phyloP scores from a whole-genome alignment of 192 early-diverging fungal genomes.

The Rhizophagus sp. region DNA sequence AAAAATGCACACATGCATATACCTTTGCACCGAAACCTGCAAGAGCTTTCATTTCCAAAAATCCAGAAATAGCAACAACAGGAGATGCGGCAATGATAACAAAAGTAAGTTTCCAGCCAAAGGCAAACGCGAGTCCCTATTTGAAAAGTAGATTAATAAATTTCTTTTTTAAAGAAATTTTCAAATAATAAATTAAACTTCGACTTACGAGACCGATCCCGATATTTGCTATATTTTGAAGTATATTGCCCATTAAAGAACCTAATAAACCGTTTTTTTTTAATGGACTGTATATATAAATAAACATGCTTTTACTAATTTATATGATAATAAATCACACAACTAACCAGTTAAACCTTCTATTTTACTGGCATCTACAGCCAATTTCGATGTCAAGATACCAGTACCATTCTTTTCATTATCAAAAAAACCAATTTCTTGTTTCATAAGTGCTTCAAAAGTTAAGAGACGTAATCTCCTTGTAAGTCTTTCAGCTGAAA shows the following conservation, averaged over 20 bases:
- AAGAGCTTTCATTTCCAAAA: constrained; percentile 46
- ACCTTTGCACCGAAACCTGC: constrained; percentile 36
- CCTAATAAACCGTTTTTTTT: constrained; percentile 43
- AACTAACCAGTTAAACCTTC: constrained; percentile 33
- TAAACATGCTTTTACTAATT: constrained; percentile 75
- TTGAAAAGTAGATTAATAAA: not conserved
- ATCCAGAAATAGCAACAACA: constrained; percentile 41
- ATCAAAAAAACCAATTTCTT: constrained; percentile 90
- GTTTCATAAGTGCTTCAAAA: constrained; percentile 75
- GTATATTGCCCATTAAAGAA: constrained; percentile 51
- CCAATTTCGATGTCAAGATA: constrained; percentile 77
- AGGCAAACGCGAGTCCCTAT: constrained; percentile 25
- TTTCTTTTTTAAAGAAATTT: not conserved
- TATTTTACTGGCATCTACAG: constrained; percentile 65
- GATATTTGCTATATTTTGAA: constrained; percentile 44
- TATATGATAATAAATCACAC: constrained; percentile 55
- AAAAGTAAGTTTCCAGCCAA: constrained; percentile 27
- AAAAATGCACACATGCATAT: not conserved
- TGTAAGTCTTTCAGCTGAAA: constrained; percentile 46
- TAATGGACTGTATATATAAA: constrained; percentile 35
- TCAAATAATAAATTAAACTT: not conserved
- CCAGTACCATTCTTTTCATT: constrained; percentile 72
- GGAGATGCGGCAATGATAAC: constrained; percentile 25
- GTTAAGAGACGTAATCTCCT: constrained; percentile 61
- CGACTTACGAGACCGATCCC: constrained; percentile 33